A percentile compares a stretch with the other conserved stretches of the same genome.
phyloP scores from a whole-genome alignment of 305 asterid genomes.

The Salvia sclarea region DNA sequence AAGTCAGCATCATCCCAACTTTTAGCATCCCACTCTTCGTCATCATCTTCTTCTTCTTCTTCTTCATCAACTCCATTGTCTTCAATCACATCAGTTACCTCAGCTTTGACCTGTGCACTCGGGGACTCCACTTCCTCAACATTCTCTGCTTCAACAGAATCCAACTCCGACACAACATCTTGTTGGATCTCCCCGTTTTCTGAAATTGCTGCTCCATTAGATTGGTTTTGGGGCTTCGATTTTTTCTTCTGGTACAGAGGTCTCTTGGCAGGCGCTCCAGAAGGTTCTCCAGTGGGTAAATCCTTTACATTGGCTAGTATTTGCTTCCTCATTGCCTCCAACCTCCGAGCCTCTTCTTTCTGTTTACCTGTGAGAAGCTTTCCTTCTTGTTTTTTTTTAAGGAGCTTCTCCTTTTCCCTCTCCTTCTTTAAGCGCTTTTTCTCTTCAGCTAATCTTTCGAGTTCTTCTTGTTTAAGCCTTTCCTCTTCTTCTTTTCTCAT shows the following conservation, averaged over 20 bases:
- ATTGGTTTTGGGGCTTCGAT: slow-evolving; percentile 64
- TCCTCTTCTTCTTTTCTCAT: slow-evolving; percentile 95
- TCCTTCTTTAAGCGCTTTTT: slow-evolving; percentile 89
- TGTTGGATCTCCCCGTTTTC: slow-evolving; percentile 49
- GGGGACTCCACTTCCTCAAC: slow-evolving; percentile 49
- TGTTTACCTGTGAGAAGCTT: slow-evolving; percentile 82
- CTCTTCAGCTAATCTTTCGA: slow-evolving; percentile 79
- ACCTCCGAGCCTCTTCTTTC: slow-evolving; percentile 90
- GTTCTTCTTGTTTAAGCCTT: slow-evolving; percentile 64
- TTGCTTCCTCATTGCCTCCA: slow-evolving; percentile 87
- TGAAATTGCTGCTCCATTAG: slow-evolving; percentile 58
- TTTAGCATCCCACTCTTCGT: slow-evolving; percentile 98
- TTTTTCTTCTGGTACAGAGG: slow-evolving; percentile 83
- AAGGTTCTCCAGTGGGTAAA: slow-evolving; percentile 52
- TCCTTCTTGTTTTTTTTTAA: slow-evolving; percentile 89
- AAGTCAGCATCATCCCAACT: slow-evolving; percentile 97
- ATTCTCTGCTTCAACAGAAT: slow-evolving; percentile 47
- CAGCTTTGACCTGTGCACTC: slow-evolving; percentile 47
- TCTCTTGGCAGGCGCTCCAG: slow-evolving; percentile 53
- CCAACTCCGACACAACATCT: slow-evolving; percentile 47
- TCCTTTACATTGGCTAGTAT: slow-evolving; percentile 70
- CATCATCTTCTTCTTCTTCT: slow-evolving; percentile 60
- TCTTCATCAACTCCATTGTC: slow-evolving; percentile 61
- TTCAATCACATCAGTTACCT: slow-evolving; percentile 45
- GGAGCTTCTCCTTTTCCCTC: slow-evolving; percentile 77